Evolutionary conservation across 176 grass and related monocot genomes (phyloP), one percentile per base, ranked within the genome.

Genomic region (Carex kokanica): DNA sequence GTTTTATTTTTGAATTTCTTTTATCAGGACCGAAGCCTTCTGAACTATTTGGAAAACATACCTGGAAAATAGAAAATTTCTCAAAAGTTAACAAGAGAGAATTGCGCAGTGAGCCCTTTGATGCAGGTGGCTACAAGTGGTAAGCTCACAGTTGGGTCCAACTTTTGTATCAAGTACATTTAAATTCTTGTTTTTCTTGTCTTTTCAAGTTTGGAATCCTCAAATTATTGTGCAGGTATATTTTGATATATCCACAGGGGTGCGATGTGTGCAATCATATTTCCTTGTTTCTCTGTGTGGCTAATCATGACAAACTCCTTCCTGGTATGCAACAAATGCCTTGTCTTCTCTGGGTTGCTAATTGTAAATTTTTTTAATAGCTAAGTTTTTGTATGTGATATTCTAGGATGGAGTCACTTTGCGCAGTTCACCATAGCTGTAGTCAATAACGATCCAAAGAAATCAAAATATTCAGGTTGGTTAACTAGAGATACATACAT

Each of bases 401-500:
- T 88, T 85, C 72, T 85, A 99, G 96, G 96, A 61, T 99, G 96
- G 96, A 95, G 91, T 66, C 91, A 95, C 88, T 99, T 99, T 88
- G 93, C 96, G 34, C 96, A 95, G 80, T 99, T 95, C 83, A 99
- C 93, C 17, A 99, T 99, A 93, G 91, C 96, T 83, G 93, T 99
- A 82, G 91, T 89, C 24, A 99, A 99, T 83, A 90, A 90, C 86
- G 96, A 99, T 89, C 96, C 91, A 58, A 99, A 95, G 87, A 99
- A 99, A 90, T 86, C 92, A 74, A 99, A 99, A 85, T 99, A 94
- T 69, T 99, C 96, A 31, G 96, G 96, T 99, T 55, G 92, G 80
- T 85, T 69, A 79, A 88, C 86, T 59, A 65, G n/a, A 60, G 7
- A 43, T 41, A 21, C 21, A 63, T 64, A 13, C 18, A 81, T 61